Evolutionary conservation across 148 eudicot genomes (phyloP).

Genomic region (Heliosperma pusillum): DNA sequence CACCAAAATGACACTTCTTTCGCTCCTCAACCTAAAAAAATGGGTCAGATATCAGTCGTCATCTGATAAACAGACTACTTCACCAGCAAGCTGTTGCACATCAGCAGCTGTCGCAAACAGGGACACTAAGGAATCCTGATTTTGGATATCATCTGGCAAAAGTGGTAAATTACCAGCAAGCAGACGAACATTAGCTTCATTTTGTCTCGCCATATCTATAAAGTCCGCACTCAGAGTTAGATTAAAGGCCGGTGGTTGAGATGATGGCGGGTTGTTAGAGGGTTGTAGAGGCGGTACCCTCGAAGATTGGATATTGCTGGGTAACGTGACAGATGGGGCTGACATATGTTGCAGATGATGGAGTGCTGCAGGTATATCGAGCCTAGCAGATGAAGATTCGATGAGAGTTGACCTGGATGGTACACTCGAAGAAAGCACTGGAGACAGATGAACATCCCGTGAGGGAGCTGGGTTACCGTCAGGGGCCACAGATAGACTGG

Average conservation of each 20-base stretch:
- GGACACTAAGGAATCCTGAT: conserved; percentile 25
- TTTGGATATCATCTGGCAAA: conserved; percentile 20
- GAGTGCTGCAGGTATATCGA: conserved; percentile 43
- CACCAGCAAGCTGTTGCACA: conserved; percentile 19
- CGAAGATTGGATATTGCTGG: conserved; percentile 19
- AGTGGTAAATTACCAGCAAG: neutral
- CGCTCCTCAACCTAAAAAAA: neutral
- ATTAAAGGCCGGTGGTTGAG: conserved; percentile 1
- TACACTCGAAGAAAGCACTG: conserved; percentile 27
- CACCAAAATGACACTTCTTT: conserved; percentile 3
- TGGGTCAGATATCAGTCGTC: conserved; percentile 32
- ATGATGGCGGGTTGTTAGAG: conserved; percentile 10
- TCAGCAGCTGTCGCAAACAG: conserved; percentile 23
- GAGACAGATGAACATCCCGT: conserved; percentile 27
- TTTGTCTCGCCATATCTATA: conserved; percentile 21
- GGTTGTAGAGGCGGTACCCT: conserved; percentile 22
- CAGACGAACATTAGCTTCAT: neutral
- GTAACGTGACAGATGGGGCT: conserved; percentile 22
- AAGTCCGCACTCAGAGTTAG: conserved; percentile 24
- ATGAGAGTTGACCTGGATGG: conserved; percentile 34
- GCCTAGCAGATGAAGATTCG: conserved; percentile 28
- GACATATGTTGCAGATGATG: conserved; percentile 51
- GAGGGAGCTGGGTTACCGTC: conserved; percentile 29
- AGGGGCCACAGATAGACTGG: conserved; percentile 26
- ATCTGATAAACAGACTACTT: conserved; percentile 58